Evolutionary conservation across 306 rosid genomes (phyloP).

Genomic region (Luffa aegyptiaca): DNA sequence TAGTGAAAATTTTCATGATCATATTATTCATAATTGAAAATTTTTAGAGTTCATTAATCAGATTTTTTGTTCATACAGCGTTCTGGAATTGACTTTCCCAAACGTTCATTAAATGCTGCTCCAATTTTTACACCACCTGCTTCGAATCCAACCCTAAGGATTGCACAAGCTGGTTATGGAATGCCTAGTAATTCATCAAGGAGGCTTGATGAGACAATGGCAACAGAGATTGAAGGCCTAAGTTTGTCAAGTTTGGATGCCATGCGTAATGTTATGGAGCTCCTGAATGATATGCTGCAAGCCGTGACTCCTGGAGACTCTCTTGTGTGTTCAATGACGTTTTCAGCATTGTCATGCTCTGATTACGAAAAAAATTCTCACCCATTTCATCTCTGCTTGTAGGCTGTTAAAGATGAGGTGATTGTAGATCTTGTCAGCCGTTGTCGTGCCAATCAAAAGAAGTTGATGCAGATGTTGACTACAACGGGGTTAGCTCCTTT

Average conservation of each 20-base stretch:
- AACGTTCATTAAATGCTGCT: slow-evolving; percentile 60
- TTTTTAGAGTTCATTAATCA: slow-evolving; percentile 5
- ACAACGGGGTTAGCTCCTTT: slow-evolving; percentile 70
- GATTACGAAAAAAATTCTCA: neutral
- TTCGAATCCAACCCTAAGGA: slow-evolving; percentile 31
- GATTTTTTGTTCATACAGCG: slow-evolving; percentile 44
- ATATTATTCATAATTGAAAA: neutral
- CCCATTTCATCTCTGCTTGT: slow-evolving; percentile 16
- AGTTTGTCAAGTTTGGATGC: slow-evolving; percentile 87
- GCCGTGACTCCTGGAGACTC: slow-evolving; percentile 75
- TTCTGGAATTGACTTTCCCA: slow-evolving; percentile 77
- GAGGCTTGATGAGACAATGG: slow-evolving; percentile 99
- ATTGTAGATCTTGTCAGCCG: slow-evolving; percentile 77
- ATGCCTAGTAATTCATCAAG: slow-evolving; percentile 82
- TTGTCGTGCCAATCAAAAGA: slow-evolving; percentile 84
- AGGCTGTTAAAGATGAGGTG: slow-evolving; percentile 86
- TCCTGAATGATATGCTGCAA: slow-evolving; percentile 84
- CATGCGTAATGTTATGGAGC: slow-evolving; percentile 74
- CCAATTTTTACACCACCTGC: slow-evolving; percentile 84
- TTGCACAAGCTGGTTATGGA: slow-evolving; percentile 66
- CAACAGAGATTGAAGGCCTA: slow-evolving; percentile 73
- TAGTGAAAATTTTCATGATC: neutral
- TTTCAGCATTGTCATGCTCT: slow-evolving; percentile 13
- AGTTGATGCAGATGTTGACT: slow-evolving; percentile 94
- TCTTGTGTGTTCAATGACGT: slow-evolving; percentile 32